phyloP scores from a whole-genome alignment of 2,329 filamentous ascomycete species.

The Fonsecaea monophora region DNA sequence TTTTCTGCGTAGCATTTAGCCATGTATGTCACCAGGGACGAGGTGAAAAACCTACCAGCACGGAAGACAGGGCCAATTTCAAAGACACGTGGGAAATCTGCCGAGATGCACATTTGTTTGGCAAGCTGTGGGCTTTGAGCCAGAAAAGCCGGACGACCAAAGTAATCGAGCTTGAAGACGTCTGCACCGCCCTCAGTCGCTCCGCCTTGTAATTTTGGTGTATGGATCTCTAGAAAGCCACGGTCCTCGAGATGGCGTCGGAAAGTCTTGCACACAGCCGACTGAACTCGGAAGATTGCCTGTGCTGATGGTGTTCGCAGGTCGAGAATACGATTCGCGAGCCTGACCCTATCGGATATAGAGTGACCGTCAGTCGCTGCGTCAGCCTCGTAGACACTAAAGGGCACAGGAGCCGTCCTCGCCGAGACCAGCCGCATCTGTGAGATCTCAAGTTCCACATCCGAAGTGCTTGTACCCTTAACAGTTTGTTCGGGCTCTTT shows the following conservation, averaged over 20 bases:
- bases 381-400: conserved; percentile 61
- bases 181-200: conserved; percentile 82
- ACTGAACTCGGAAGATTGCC: conserved; percentile 78
- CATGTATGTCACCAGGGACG: background rate
- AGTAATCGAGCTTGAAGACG: conserved; percentile 84
- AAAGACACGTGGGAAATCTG: conserved; percentile 79
- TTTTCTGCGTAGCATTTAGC: conserved; percentile 62
- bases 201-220: conserved; percentile 81
- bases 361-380: conserved; percentile 58
- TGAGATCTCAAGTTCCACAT: conserved; percentile 71
- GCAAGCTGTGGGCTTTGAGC: conserved; percentile 83
- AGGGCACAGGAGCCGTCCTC: conserved; percentile 62
- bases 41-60: conserved; percentile 50
- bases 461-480: conserved; percentile 71
- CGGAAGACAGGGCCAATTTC: conserved; percentile 82
- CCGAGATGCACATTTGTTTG: conserved; percentile 82
- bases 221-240: conserved; percentile 84
- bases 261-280: conserved; percentile 75
- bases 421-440: conserved; percentile 62
- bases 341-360: conserved; percentile 69
- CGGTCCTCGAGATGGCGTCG: conserved; percentile 70
- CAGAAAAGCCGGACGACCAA: conserved; percentile 77
- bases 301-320: conserved; percentile 77
- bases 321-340: conserved; percentile 74
- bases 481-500: conserved; percentile 69